Evolutionary conservation across 225 moss, liverwort and hornwort species (phyloP).

Genomic region (Straminergon stramineum): DNA sequence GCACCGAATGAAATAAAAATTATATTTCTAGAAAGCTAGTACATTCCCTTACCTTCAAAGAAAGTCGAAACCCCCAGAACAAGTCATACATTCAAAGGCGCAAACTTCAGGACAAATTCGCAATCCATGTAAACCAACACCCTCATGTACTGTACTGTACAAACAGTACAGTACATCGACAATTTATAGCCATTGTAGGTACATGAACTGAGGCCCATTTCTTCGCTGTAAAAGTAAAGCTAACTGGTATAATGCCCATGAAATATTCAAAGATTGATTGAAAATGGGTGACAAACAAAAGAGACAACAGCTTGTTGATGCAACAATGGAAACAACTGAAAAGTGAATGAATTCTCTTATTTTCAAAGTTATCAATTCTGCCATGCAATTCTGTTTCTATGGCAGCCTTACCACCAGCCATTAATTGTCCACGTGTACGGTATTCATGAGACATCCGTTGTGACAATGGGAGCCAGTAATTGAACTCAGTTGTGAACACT

Average conservation of each 20-base stretch:
- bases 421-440: background rate
- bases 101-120: background rate
- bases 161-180: too few relatives aligned
- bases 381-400: background rate
- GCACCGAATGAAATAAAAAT: background rate
- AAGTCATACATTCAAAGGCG: background rate
- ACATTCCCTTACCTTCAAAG: background rate
- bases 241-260: background rate
- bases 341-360: background rate
- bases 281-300: background rate
- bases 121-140: background rate
- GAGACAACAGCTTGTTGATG: background rate
- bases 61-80: background rate
- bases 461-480: background rate
- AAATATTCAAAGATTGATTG: background rate
- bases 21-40: background rate
- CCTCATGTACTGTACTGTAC: background rate
- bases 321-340: background rate
- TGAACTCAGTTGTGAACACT: background rate
- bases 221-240: background rate
- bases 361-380: background rate
- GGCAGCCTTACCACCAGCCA: background rate
- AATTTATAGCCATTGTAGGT: background rate
- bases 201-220: background rate
- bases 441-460: background rate